Conservation (phyloP, 352 stramenopile genomes). For the Phytophthora pisi region DNA sequence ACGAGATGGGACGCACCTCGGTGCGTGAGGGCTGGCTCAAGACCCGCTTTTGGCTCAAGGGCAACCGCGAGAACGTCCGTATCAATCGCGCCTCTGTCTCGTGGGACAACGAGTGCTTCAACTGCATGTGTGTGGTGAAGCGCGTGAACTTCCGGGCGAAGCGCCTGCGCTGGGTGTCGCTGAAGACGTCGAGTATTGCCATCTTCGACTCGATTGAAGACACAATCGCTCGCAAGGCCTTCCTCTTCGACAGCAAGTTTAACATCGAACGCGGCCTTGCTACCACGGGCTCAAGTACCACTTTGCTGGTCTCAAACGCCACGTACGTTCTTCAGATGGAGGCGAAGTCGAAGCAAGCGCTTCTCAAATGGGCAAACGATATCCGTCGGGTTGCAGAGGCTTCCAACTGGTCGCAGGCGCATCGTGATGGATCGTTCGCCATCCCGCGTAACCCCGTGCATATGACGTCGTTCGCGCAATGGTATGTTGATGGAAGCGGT, state of each 20-base stretch:
- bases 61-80: constrained; percentile 84
- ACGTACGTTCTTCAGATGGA: constrained; percentile 89
- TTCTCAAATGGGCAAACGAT: constrained; percentile 85
- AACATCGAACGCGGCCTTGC: constrained; percentile 82
- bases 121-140: constrained; percentile 91
- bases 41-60: constrained; percentile 84
- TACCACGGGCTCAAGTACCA: constrained; percentile 77
- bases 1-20: constrained; percentile 82
- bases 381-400: constrained; percentile 74
- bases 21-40: constrained; percentile 85
- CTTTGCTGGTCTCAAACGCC: constrained; percentile 78
- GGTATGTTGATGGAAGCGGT: constrained; percentile 84
- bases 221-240: constrained; percentile 66
- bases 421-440: constrained; percentile 81
- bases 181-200: constrained; percentile 82
- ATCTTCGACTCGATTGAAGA: constrained; percentile 83
- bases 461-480: constrained; percentile 69
- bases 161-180: constrained; percentile 80
- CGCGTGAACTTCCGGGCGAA: constrained; percentile 85
- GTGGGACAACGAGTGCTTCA: constrained; percentile 90
- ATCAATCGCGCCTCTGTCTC: constrained; percentile 78
- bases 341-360: constrained; percentile 79
- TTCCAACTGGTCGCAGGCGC: constrained; percentile 78
- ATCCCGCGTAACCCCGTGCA: constrained; percentile 74
- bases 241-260: constrained; percentile 86